A percentile compares a stretch with the other conserved stretches of the same genome.
These are phyloP conservation scores for Macadamia integrifolia DNA, from an alignment of 164 flowering plant species.

Conservation along the genomic window DNA sequence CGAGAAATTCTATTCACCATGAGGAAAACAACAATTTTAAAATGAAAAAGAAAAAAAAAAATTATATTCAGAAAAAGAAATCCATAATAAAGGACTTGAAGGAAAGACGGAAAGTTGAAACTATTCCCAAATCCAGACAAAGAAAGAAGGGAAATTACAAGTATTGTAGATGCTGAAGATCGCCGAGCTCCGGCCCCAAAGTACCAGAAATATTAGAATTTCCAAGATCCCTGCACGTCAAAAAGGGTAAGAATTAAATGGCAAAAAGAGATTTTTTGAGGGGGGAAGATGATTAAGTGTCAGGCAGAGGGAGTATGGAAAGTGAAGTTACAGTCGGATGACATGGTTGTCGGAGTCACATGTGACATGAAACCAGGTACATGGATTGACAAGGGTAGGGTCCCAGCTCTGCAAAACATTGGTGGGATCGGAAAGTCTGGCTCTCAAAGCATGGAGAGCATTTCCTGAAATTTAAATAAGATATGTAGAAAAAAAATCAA, in stretches of 20 bases:
- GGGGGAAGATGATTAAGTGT: not conserved
- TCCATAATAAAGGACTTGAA: too few relatives aligned
- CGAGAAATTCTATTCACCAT: not conserved
- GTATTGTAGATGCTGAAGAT: constrained; percentile 67
- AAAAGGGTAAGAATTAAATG: not conserved
- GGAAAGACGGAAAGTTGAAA: not conserved
- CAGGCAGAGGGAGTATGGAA: not conserved
- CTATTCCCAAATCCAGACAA: not conserved
- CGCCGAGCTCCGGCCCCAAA: constrained; percentile 73
- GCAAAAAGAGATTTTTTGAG: too few relatives aligned
- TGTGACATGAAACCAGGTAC: constrained; percentile 93
- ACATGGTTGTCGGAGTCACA: constrained; percentile 66
- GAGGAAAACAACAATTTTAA: not conserved
- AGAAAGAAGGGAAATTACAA: constrained; percentile 29
- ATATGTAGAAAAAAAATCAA: not conserved
- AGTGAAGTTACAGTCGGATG: constrained; percentile 57
- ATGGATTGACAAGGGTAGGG: constrained; percentile 86
- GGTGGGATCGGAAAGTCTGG: constrained; percentile 56
- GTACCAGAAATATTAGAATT: constrained; percentile 73
- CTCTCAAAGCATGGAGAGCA: constrained; percentile 60
- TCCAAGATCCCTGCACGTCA: constrained; percentile 65
- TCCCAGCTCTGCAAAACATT: constrained; percentile 90
- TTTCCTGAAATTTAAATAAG: constrained; percentile 40
- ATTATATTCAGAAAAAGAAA: too few relatives aligned
- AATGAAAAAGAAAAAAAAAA: not conserved